phyloP scores from a whole-genome alignment of 2,329 filamentous ascomycete genomes.

The Lachnellula occidentalis region DNA sequence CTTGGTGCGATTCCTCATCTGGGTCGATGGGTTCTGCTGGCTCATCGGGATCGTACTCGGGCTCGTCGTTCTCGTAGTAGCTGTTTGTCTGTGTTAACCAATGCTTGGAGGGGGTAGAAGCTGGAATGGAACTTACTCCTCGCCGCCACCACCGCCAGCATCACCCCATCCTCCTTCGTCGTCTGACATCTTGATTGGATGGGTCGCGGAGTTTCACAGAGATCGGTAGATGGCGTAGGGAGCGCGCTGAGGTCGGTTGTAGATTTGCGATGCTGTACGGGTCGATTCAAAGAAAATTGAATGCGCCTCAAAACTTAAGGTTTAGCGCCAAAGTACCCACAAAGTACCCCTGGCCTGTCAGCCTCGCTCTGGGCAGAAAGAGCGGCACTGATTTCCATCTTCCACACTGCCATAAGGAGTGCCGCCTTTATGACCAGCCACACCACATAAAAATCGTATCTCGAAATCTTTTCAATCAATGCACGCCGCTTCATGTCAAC shows the following conservation, averaged over 20 bases:
- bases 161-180: constrained; percentile 42
- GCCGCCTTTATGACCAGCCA: neutral
- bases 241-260: neutral
- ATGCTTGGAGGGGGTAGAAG: neutral
- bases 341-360: neutral
- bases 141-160: constrained; percentile 51
- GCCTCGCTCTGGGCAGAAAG: neutral
- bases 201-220: neutral
- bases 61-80: constrained; percentile 60
- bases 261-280: constrained; percentile 1
- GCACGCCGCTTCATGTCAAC: constrained; percentile 7
- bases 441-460: neutral
- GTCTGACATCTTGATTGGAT: constrained; percentile 58
- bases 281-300: constrained; percentile 19
- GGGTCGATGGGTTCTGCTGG: constrained; percentile 51
- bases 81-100: neutral
- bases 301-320: constrained; percentile 22
- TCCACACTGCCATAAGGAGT: too few relatives aligned
- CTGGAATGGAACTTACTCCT: constrained; percentile 15
- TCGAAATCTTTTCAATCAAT: neutral
- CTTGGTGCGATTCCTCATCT: constrained; percentile 46
- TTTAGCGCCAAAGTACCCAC: constrained; percentile 18
- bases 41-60: constrained; percentile 52
- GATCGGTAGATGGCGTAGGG: neutral
- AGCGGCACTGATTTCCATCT: neutral